A percentile compares a stretch with the other conserved stretches of the same genome.
phyloP scores from a whole-genome alignment of 2,329 filamentous ascomycete genomes.

The Daldinia eschscholtzii region DNA sequence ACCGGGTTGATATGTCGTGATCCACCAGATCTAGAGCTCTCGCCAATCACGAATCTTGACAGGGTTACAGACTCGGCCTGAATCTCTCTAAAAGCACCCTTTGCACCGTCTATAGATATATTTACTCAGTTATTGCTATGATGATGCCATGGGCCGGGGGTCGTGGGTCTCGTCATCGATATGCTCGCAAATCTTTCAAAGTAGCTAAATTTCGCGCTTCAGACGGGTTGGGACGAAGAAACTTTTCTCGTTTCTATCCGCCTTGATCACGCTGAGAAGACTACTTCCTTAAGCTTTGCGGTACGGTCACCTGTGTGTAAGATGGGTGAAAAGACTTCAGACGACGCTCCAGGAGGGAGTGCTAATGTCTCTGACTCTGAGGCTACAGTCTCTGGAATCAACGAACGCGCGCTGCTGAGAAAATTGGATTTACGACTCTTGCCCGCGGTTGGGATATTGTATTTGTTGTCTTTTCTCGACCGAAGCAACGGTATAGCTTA shows the following conservation, averaged over 20 bases:
- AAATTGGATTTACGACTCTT: conserved; percentile 67
- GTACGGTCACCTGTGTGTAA: background rate
- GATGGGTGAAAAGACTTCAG: conserved; percentile 36
- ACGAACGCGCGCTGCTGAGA: conserved; percentile 69
- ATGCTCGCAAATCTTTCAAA: conserved; percentile 9
- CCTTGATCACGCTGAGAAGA: background rate
- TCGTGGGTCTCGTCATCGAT: conserved; percentile 3
- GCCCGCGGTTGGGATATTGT: conserved; percentile 67
- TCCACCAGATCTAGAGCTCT: conserved; percentile 27
- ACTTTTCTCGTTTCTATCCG: background rate
- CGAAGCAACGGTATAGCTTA: conserved; percentile 66
- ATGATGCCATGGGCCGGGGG: conserved; percentile 39
- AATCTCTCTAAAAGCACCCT: conserved; percentile 19
- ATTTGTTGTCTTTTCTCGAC: conserved; percentile 69
- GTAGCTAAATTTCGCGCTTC: background rate
- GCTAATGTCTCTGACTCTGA: conserved; percentile 46
- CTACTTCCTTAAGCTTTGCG: background rate
- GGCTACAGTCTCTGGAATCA: conserved; percentile 52
- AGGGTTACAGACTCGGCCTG: conserved; percentile 23
- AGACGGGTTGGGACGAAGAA: background rate
- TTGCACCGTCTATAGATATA: conserved; percentile 10
- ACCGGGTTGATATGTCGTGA: conserved; percentile 42
- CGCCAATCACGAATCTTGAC: conserved; percentile 37
- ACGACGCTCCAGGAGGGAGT: conserved; percentile 29
- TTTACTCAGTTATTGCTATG: conserved; percentile 36